A percentile compares a stretch with the other conserved stretches of the same genome.
Conservation (phyloP, 2,329 filamentous ascomycete species). For the Xylariomycetidae sp. region DNA sequence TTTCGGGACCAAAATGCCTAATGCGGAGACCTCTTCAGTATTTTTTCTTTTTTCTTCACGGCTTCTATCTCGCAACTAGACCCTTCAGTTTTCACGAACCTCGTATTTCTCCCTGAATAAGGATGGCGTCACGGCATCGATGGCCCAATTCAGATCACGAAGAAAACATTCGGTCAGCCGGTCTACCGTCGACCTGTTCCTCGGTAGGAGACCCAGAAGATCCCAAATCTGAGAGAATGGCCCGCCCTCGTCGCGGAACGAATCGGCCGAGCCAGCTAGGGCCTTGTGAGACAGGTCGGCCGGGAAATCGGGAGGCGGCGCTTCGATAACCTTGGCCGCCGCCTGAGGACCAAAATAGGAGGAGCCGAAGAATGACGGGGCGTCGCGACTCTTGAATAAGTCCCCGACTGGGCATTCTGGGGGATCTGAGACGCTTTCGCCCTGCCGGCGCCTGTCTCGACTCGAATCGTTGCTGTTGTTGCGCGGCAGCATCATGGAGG, state of each 20-base stretch:
- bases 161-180: constrained; percentile 30
- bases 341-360: constrained; percentile 18
- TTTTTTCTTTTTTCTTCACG: too few species aligned
- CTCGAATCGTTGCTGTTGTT: too few species aligned
- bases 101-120: constrained; percentile 32
- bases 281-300: constrained; percentile 7
- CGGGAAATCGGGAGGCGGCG: constrained; percentile 10
- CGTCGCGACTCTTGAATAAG: too few species aligned
- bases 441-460: too few species aligned
- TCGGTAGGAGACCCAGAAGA: constrained; percentile 32
- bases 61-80: too few species aligned
- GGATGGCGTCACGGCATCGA: constrained; percentile 30
- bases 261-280: constrained; percentile 8
- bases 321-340: constrained; percentile 12
- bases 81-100: too few species aligned
- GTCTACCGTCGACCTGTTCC: constrained; percentile 32
- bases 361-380: constrained; percentile 14
- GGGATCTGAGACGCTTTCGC: too few species aligned
- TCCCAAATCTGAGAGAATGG: constrained; percentile 35
- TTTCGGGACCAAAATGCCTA: constrained; percentile 31
- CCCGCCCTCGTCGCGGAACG: constrained; percentile 12
- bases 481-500: too few species aligned
- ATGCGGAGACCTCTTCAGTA: too few species aligned
- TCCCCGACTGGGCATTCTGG: too few species aligned
- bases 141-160: constrained; percentile 30